Evolutionary conservation across 2,329 filamentous ascomycete genomes (phyloP).

Genomic region (Metarhizium anisopliae): DNA sequence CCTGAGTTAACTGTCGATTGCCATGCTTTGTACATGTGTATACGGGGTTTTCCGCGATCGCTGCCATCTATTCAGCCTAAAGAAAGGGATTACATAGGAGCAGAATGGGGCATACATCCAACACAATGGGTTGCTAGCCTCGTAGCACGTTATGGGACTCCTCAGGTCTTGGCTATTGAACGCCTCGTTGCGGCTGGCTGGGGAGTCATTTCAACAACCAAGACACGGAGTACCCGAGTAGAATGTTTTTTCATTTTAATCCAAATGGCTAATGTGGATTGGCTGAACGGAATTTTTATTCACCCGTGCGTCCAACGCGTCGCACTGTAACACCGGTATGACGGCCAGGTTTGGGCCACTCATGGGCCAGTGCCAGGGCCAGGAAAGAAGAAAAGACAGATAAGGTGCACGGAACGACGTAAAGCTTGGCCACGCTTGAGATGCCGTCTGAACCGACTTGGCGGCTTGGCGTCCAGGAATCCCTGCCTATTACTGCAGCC

Average conservation of each 20-base stretch:
- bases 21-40: no score
- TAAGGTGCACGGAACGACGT: neutral
- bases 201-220: neutral
- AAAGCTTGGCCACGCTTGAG: slow-evolving; percentile 19
- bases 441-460: slow-evolving; percentile 32
- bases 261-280: no score
- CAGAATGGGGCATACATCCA: no score
- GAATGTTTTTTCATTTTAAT: no score
- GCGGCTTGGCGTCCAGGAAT: slow-evolving; percentile 24
- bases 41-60: no score
- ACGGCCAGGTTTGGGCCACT: neutral
- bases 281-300: no score
- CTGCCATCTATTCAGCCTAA: no score
- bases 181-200: neutral
- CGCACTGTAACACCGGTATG: neutral
- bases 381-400: neutral
- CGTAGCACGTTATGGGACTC: no score
- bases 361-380: neutral
- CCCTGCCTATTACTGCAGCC: neutral
- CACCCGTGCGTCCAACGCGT: neutral
- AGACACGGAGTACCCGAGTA: no score
- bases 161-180: neutral
- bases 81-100: no score
- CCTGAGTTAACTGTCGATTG: no score
- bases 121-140: no score